Evolutionary conservation across 495 filamentous ascomycete species (phyloP).

Genomic region (Margaritispora aquatica): DNA sequence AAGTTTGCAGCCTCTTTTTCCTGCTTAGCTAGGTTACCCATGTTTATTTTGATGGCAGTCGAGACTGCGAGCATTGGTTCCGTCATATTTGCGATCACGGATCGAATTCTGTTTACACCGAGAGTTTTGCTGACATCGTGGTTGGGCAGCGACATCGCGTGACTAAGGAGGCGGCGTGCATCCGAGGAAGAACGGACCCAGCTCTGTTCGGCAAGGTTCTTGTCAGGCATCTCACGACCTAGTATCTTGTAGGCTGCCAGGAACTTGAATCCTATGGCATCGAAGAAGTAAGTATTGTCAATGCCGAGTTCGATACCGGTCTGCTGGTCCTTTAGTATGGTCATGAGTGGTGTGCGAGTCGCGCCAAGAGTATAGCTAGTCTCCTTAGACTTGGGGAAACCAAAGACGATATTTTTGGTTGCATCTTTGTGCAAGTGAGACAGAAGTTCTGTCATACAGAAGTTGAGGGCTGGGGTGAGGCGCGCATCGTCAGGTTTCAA

Average conservation of each 20-base stretch:
- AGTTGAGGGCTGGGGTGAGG: constrained; percentile 32
- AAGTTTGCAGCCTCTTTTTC: no score
- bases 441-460: constrained; percentile 37
- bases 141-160: no score
- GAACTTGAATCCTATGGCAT: constrained; percentile 41
- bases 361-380: constrained; percentile 38
- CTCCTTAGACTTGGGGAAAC: constrained; percentile 37
- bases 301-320: constrained; percentile 20
- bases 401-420: constrained; percentile 36
- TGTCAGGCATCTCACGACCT: no score
- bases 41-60: no score
- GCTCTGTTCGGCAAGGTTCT: no score
- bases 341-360: constrained; percentile 30
- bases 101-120: no score
- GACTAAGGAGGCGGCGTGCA: no score
- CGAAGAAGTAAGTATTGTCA: constrained; percentile 36
- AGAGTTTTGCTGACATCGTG: no score
- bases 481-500: constrained; percentile 38
- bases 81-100: no score
- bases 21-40: no score
- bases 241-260: constrained; percentile 34
- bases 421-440: constrained; percentile 33
- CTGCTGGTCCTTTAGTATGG: constrained; percentile 22
- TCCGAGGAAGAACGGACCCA: no score
- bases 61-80: no score